Evolutionary conservation across 2,329 filamentous ascomycete genomes (phyloP).

Genomic region (Claviceps quebecensis): DNA sequence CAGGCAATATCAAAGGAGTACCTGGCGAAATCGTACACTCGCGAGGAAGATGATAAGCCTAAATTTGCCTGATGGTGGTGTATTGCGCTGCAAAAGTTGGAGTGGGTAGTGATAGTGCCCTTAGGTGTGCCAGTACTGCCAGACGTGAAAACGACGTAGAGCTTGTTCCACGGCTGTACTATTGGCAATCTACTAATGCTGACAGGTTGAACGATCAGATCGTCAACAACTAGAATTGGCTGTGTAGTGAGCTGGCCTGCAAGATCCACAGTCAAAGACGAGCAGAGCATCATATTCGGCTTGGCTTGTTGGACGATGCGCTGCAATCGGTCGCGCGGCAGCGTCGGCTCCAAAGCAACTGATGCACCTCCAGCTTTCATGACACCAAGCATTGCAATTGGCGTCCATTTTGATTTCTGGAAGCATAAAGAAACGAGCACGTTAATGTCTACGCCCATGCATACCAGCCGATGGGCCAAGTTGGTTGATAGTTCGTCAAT

Average conservation of each 20-base stretch:
- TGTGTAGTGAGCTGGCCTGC: slow-evolving; percentile 7
- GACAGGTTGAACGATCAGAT: not conserved
- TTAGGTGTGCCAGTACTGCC: not conserved
- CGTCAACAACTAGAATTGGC: not conserved
- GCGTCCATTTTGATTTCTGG: slow-evolving; percentile 4
- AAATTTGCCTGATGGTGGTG: not conserved
- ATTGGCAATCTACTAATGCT: slow-evolving; percentile 6
- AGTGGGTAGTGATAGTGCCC: not conserved
- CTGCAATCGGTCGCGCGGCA: not conserved
- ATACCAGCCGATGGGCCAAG: slow-evolving; percentile 4
- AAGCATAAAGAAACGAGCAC: slow-evolving; percentile 6
- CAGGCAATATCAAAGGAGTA: slow-evolving; percentile 11
- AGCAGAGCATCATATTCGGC: slow-evolving; percentile 9
- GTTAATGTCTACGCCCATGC: not conserved
- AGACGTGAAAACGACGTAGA: not conserved
- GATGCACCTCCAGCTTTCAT: slow-evolving; percentile 3
- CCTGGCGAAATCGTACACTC: slow-evolving; percentile 8
- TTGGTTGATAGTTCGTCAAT: slow-evolving; percentile 9
- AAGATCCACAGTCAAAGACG: slow-evolving; percentile 4
- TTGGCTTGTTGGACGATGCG: slow-evolving; percentile 8
- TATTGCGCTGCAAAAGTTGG: not conserved
- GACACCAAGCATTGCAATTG: slow-evolving; percentile 3
- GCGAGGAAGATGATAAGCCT: not conserved
- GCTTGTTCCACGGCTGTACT: slow-evolving; percentile 7
- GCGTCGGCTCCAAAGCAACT: slow-evolving; percentile 5